A percentile compares a stretch with the other conserved stretches of the same genome.
Conservation (phyloP, 2,329 filamentous ascomycete species). For the Penicillium hesseltinei region DNA sequence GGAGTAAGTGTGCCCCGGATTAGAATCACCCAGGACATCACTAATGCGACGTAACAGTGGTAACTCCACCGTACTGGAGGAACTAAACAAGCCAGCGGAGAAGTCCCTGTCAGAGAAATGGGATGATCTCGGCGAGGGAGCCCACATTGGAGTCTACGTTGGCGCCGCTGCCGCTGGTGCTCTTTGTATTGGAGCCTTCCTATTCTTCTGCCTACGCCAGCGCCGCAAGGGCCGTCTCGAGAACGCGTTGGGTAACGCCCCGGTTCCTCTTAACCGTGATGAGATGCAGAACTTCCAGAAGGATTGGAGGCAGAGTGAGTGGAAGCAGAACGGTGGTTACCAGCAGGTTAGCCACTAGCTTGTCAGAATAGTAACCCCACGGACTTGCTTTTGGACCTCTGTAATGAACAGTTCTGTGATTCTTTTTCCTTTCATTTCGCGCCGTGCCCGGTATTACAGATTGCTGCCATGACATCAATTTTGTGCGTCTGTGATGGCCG, state of each 20-base stretch:
- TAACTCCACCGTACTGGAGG: conserved; percentile 52
- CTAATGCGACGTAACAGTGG: conserved; percentile 54
- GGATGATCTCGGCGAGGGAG: conserved; percentile 45
- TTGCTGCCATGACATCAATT: neutral
- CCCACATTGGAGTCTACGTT: conserved; percentile 49
- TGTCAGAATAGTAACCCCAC: neutral
- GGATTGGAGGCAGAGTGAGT: conserved; percentile 41
- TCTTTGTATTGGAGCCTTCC: conserved; percentile 35
- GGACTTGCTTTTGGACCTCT: conserved; percentile 8
- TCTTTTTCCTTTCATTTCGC: neutral
- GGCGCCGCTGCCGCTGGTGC: conserved; percentile 38
- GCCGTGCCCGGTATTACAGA: neutral
- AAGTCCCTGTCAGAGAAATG: conserved; percentile 43
- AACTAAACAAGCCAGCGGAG: conserved; percentile 36
- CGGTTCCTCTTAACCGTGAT: conserved; percentile 43
- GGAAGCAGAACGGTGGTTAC: conserved; percentile 29
- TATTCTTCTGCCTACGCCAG: conserved; percentile 52
- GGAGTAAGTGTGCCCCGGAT: conserved; percentile 29
- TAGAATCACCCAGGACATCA: neutral
- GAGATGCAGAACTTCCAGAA: conserved; percentile 41
- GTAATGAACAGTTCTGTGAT: conserved; percentile 4
- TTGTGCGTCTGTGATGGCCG: neutral
- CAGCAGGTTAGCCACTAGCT: conserved; percentile 24
- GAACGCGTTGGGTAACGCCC: conserved; percentile 47
- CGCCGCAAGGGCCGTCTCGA: conserved; percentile 52